phyloP scores from a whole-genome alignment of 2,329 filamentous ascomycete species.

The Decorospora gaudefroyi region DNA sequence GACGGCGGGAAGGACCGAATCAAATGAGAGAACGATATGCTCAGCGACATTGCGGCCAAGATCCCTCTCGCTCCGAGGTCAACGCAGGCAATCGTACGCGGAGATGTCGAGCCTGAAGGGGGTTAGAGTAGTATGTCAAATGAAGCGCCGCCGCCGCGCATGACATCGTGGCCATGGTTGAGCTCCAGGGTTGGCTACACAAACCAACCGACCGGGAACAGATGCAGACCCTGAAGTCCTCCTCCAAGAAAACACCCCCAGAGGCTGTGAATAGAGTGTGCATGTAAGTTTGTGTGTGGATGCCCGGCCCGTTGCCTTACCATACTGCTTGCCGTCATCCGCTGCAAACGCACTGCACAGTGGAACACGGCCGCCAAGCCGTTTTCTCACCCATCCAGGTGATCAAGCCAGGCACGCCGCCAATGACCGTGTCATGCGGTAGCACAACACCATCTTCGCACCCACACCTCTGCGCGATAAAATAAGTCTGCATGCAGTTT shows the following conservation, averaged over 20 bases:
- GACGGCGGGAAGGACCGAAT: slow-evolving; percentile 40
- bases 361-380: slow-evolving; percentile 25
- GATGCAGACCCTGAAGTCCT: slow-evolving; percentile 1
- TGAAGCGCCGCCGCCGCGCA: slow-evolving; percentile 26
- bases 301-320: slow-evolving; percentile 10
- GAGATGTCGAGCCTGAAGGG: slow-evolving; percentile 20
- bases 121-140: slow-evolving; percentile 9
- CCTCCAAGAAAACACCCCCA: not conserved
- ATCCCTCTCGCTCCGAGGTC: slow-evolving; percentile 23
- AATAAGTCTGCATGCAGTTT: slow-evolving; percentile 11
- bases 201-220: slow-evolving; percentile 2
- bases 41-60: slow-evolving; percentile 38
- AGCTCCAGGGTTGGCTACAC: not conserved
- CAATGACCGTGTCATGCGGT: slow-evolving; percentile 35
- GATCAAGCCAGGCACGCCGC: slow-evolving; percentile 21
- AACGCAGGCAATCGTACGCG: slow-evolving; percentile 22
- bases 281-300: slow-evolving; percentile 1
- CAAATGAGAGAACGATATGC: slow-evolving; percentile 28
- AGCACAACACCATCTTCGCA: slow-evolving; percentile 18
- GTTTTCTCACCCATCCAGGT: slow-evolving; percentile 19
- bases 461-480: slow-evolving; percentile 18
- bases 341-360: slow-evolving; percentile 27
- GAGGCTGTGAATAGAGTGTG: not conserved
- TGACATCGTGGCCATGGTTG: slow-evolving; percentile 23
- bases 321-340: slow-evolving; percentile 13